Evolutionary conservation across 805 yeast genomes (phyloP).

Genomic region (Candida sithepensis): DNA sequence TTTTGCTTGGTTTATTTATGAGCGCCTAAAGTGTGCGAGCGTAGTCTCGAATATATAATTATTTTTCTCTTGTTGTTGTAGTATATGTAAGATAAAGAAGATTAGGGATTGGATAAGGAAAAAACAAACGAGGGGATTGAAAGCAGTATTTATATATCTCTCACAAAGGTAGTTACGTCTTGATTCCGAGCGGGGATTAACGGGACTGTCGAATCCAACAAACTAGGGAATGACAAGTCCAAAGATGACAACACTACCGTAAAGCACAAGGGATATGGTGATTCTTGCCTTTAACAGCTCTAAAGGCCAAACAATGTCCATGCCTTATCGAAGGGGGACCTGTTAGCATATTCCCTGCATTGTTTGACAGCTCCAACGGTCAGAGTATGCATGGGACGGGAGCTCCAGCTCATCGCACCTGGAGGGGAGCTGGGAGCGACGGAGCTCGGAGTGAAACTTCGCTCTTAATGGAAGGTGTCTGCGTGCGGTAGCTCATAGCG

Average conservation of each 20-base stretch:
- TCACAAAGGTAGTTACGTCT: too few relatives aligned
- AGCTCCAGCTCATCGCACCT: not conserved
- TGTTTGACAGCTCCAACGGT: not conserved
- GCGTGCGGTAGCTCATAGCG: not conserved
- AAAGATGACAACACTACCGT: not conserved
- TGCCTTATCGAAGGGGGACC: not conserved
- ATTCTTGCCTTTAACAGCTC: slow-evolving; percentile 5
- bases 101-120: too few relatives aligned
- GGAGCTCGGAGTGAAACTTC: not conserved
- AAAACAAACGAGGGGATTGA: not conserved
- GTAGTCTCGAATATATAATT: too few relatives aligned
- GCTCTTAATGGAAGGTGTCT: not conserved
- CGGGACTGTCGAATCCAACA: not conserved
- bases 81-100: too few relatives aligned
- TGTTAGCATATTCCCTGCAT: too few relatives aligned
- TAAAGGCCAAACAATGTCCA: not conserved
- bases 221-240: not conserved
- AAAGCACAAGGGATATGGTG: slow-evolving; percentile 5
- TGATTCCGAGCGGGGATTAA: not conserved
- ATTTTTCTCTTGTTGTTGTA: too few relatives aligned
- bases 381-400: not conserved
- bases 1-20: not conserved
- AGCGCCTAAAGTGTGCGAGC: too few relatives aligned
- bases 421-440: not conserved
- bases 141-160: not conserved